Evolutionary conservation across 2,329 filamentous ascomycete genomes (phyloP).

Genomic region (Dothistroma septosporum): DNA sequence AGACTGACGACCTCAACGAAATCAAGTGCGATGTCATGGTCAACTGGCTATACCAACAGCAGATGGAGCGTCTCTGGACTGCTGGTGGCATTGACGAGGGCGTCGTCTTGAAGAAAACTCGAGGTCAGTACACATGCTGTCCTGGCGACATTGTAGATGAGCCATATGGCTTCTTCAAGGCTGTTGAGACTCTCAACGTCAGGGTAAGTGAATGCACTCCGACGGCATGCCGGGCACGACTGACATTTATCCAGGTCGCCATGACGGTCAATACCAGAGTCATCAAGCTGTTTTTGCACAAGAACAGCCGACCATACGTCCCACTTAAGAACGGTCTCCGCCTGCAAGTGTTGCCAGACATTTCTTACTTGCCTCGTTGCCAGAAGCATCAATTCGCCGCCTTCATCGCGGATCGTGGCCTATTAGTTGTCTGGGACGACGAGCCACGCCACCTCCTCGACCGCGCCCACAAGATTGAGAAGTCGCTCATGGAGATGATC

Average conservation of each 20-base stretch:
- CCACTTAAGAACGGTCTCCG: conserved; percentile 56
- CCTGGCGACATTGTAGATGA: conserved; percentile 46
- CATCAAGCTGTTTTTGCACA: conserved; percentile 57
- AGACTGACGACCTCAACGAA: conserved; percentile 46
- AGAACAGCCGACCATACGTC: conserved; percentile 51
- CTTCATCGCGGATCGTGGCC: conserved; percentile 56
- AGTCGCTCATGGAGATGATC: conserved; percentile 55
- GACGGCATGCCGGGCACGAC: not conserved
- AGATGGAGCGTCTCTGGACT: conserved; percentile 54
- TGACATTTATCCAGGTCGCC: conserved; percentile 48
- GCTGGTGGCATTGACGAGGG: conserved; percentile 49
- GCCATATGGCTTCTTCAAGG: conserved; percentile 48
- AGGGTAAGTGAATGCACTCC: conserved; percentile 40
- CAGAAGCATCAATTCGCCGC: conserved; percentile 65
- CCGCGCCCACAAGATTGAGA: conserved; percentile 51
- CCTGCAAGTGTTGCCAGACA: conserved; percentile 58
- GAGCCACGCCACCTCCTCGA: conserved; percentile 54
- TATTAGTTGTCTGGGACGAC: conserved; percentile 63
- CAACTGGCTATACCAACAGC: conserved; percentile 60
- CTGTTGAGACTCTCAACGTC: conserved; percentile 51
- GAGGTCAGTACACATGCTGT: conserved; percentile 51
- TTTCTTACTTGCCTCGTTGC: conserved; percentile 55
- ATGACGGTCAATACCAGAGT: conserved; percentile 65
- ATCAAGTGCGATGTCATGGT: conserved; percentile 61
- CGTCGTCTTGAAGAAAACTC: conserved; percentile 52